Evolutionary conservation across 345 rosid species (phyloP), one percentile per base, ranked within the genome.

Genomic region (Rhizophora mangle): DNA sequence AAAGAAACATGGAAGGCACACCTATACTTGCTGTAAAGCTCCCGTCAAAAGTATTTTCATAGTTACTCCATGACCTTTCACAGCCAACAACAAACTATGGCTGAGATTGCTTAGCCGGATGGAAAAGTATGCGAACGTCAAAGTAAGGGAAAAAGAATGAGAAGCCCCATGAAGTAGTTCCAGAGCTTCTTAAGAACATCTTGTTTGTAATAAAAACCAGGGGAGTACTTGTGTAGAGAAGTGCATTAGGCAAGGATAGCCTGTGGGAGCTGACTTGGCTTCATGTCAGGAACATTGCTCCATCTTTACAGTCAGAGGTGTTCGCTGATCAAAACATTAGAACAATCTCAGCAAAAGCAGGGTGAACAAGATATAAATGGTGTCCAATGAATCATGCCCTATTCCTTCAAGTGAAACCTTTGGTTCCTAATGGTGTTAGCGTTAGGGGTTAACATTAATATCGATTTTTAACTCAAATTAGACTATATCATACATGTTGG

Each of bases 201-300:
- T 81, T 95, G 85, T 72, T 87, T 5, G 90, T 75, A 67, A 92
- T 95, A 98, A 92, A 92, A 85, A 78, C 84, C 18, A 86, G 68
- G 82, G 96, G 91, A 6, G 89, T 92, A 62, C 90, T 94, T 29
- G 71, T 86, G 63, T 96, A 88, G 70, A 89, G 99, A 80, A 85
- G 96, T 82, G 89, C 94, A 0, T 75, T 92, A 7, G 96, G 96
- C 60, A 96, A 97, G 72, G 99, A 92, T 74, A 95, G 96, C 81
- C 84, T 92, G 78, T 95, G 99, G 99, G 98, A 92, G 74, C 79
- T 88, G 36, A 90, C 98, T 47, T 95, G 98, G 99, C 89, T 90
- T 29, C 98, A 95, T 73, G 92, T 92, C 62, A 92, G 90, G 65
- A 95, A 86, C 83, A 86, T 95, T 53, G 83, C 80, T 55, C 93